Base-by-base conservation (phyloP, 192 early-diverging fungal genomes). In the Backusella psychrophila region DNA sequence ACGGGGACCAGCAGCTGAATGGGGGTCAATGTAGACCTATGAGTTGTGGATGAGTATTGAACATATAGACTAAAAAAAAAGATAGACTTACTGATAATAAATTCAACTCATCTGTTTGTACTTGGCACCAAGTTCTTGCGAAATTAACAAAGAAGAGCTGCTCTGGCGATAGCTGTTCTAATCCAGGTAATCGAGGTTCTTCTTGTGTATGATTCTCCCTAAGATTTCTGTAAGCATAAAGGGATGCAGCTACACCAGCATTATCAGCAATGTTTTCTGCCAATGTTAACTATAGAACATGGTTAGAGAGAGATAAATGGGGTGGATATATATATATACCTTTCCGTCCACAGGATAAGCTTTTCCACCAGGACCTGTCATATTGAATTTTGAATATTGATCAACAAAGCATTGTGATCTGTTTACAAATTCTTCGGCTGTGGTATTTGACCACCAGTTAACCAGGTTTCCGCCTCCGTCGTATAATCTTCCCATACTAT, bases 71-170 rank as follows among this genome's bases (percentile, higher is more conserved):
- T 71, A 19, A 49, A 26, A 26, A 15, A 46, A 14, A 33, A 12
- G 23, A 21, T n/a, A 8, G 14, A 39, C 23, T 66, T 75, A 75
- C 74, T 33, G 66, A 19, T 66, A 46, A 42, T 67, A 42, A 23
- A 33, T 39, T 19, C 12, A 31, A 80, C 35, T 77, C 79, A 23
- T 81, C 85, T 73, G 81, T 82, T 17, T 80, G 75, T 14, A 80
- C 76, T 21, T 75, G 79, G 71, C 92, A 93, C 92, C 92, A 93
- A 3, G 85, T 83, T 66, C 89, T 86, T 8, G 79, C 91, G 85
- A 90, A 92, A n/a, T 83, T 77, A 66, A 94, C 73, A 78, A 86
- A 93, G 72, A 91, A 94, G 26, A 92, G 59, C 73, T 93, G 90
- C 17, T 90, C 87, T 2, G 82, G 78, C 1, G 88, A 76, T 19